Percentiles rank a stretch among this genome's conserved stretches.
phyloP scores from a whole-genome alignment of 495 filamentous ascomycete species.

The Penicillium tannophilum region DNA sequence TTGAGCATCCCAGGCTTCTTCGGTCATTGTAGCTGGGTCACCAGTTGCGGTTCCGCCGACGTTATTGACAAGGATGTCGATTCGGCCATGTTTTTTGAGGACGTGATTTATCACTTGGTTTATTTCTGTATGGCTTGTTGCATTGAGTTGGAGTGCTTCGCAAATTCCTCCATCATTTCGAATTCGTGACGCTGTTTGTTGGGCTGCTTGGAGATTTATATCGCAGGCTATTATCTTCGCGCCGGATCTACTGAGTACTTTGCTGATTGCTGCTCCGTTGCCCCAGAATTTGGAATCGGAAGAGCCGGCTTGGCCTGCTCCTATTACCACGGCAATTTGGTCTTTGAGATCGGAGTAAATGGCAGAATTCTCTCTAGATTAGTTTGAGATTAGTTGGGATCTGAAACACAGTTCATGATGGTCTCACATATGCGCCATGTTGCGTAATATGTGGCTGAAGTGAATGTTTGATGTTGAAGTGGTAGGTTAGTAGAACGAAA shows the following conservation, averaged over 20 bases:
- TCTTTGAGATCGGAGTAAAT: conserved; percentile 26
- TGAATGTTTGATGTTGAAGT: background rate
- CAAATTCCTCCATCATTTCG: conserved; percentile 23
- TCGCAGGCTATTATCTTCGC: conserved; percentile 48
- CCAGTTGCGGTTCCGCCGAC: conserved; percentile 48
- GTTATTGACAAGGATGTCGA: conserved; percentile 57
- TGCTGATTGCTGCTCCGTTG: conserved; percentile 45
- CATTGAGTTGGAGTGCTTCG: conserved; percentile 40
- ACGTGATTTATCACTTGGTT: conserved; percentile 39
- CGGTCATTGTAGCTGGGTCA: conserved; percentile 45
- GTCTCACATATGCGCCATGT: background rate
- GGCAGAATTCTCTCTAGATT: conserved; percentile 11
- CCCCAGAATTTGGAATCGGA: conserved; percentile 37
- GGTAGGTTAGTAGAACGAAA: background rate
- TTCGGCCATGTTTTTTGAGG: conserved; percentile 43
- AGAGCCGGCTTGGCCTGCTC: conserved; percentile 42
- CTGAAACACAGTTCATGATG: background rate
- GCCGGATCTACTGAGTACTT: conserved; percentile 38
- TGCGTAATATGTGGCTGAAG: background rate
- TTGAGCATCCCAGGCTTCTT: conserved; percentile 51
- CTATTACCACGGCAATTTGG: conserved; percentile 50
- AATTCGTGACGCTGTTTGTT: conserved; percentile 35
- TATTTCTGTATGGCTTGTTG: conserved; percentile 37
- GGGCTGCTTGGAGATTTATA: conserved; percentile 36
- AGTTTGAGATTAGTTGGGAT: background rate